These are phyloP conservation scores for Xylaria nigripes DNA, from an alignment of 495 filamentous ascomycete genomes.

Conservation along the genomic window DNA sequence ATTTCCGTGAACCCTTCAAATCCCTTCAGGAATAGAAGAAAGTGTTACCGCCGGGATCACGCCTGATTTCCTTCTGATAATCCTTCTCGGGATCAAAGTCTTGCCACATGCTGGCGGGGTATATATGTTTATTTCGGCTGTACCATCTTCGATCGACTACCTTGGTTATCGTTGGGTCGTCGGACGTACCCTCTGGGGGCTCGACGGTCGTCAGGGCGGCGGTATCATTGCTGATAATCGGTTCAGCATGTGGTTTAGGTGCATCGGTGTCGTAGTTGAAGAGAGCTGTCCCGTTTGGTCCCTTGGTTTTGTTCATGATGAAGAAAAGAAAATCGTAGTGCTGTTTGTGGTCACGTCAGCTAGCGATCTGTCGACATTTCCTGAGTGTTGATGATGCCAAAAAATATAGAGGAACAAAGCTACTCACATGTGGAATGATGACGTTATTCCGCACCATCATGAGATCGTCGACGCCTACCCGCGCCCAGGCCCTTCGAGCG, in stretches of 20 bases:
- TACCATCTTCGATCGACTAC: constrained; percentile 97
- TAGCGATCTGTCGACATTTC: background rate
- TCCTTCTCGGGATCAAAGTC: constrained; percentile 87
- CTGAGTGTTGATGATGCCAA: background rate
- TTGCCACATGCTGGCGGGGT: constrained; percentile 90
- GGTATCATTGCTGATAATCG: background rate
- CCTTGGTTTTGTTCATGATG: constrained; percentile 75
- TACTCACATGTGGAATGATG: constrained; percentile 86
- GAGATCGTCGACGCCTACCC: constrained; percentile 91
- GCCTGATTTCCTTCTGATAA: constrained; percentile 69
- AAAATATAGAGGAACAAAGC: background rate
- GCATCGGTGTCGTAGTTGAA: constrained; percentile 65
- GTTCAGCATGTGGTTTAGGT: constrained; percentile 18
- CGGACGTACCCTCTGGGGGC: constrained; percentile 64
- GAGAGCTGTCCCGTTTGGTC: constrained; percentile 59
- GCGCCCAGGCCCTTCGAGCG: constrained; percentile 76
- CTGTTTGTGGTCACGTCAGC: constrained; percentile 38
- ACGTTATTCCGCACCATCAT: constrained; percentile 88
- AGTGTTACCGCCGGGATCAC: constrained; percentile 79
- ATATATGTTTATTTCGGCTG: constrained; percentile 94
- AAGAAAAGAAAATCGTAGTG: constrained; percentile 98
- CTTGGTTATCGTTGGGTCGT: constrained; percentile 81
- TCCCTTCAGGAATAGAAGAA: constrained; percentile 71
- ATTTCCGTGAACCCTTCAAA: too few relatives aligned
- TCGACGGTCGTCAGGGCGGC: constrained; percentile 13